Conservation (phyloP, 2,329 filamentous ascomycete genomes). For the Ustulina deusta region DNA sequence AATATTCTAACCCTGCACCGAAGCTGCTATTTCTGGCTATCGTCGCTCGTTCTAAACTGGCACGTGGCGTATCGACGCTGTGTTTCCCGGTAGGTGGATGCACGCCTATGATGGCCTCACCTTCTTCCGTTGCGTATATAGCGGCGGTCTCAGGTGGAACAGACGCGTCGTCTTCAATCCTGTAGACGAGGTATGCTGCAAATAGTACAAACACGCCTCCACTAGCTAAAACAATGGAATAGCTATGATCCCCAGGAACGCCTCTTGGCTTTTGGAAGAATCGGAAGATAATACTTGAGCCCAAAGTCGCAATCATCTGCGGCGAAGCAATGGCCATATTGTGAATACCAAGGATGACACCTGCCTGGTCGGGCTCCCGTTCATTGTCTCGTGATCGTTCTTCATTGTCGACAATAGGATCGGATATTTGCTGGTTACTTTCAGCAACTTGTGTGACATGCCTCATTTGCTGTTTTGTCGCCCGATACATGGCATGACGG, state of each 20-base stretch:
- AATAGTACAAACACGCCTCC: constrained; percentile 83
- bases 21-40: constrained; percentile 64
- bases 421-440: constrained; percentile 34
- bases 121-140: constrained; percentile 59
- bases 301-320: constrained; percentile 89
- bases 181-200: constrained; percentile 78
- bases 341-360: constrained; percentile 92
- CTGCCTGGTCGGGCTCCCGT: constrained; percentile 78
- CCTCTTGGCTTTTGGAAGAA: constrained; percentile 89
- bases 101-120: constrained; percentile 47
- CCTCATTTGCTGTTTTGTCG: constrained; percentile 52
- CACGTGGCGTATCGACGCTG: constrained; percentile 58
- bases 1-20: constrained; percentile 61
- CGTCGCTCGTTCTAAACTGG: constrained; percentile 60
- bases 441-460: constrained; percentile 40
- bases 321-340: constrained; percentile 94
- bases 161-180: constrained; percentile 71
- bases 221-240: constrained; percentile 86
- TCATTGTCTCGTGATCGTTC: constrained; percentile 62
- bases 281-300: constrained; percentile 86
- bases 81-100: constrained; percentile 52
- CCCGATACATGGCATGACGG: constrained; percentile 72
- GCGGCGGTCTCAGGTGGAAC: constrained; percentile 52
- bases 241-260: constrained; percentile 84
- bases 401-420: constrained; percentile 49